Evolutionary conservation across 1,139 yeast genomes (phyloP).

Genomic region (Kodamaea alishanica): DNA sequence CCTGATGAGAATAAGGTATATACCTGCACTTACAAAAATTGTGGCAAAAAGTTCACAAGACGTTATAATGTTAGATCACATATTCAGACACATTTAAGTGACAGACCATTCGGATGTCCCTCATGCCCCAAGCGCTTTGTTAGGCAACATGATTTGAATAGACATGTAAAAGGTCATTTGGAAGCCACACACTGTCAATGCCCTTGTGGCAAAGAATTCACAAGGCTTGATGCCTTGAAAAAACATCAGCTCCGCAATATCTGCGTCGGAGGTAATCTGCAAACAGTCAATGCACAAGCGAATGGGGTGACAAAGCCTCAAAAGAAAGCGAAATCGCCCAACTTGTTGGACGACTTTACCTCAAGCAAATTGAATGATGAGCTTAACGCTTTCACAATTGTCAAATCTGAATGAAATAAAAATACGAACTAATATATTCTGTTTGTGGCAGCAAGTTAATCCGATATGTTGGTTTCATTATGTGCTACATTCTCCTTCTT

Average conservation of each 20-base stretch:
- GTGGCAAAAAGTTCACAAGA: conserved; percentile 83
- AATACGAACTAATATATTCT: not conserved
- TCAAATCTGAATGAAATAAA: not conserved
- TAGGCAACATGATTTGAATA: conserved; percentile 85
- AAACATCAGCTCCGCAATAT: conserved; percentile 78
- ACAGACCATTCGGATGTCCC: conserved; percentile 72
- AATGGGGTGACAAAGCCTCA: conserved; percentile 30
- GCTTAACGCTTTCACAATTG: conserved; percentile 8
- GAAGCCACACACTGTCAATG: conserved; percentile 70
- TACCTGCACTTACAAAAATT: conserved; percentile 71
- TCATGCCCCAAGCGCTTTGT: conserved; percentile 72
- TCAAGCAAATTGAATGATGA: conserved; percentile 21
- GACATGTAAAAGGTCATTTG: conserved; percentile 86
- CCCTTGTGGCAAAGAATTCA: conserved; percentile 89
- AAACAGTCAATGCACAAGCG: conserved; percentile 10
- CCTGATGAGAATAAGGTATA: conserved; percentile 68
- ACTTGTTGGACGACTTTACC: conserved; percentile 18
- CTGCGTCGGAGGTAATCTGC: conserved; percentile 63
- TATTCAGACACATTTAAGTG: conserved; percentile 93
- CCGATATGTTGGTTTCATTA: too few species aligned
- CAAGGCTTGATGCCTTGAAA: conserved; percentile 82
- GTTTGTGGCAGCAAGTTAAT: too few species aligned
- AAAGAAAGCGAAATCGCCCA: conserved; percentile 15
- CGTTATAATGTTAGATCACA: conserved; percentile 95
- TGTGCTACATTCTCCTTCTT: not conserved